Evolutionary conservation across 805 yeast species (phyloP), one percentile per base, ranked within the genome.

Genomic region (Myxozyma lipomycoides): DNA sequence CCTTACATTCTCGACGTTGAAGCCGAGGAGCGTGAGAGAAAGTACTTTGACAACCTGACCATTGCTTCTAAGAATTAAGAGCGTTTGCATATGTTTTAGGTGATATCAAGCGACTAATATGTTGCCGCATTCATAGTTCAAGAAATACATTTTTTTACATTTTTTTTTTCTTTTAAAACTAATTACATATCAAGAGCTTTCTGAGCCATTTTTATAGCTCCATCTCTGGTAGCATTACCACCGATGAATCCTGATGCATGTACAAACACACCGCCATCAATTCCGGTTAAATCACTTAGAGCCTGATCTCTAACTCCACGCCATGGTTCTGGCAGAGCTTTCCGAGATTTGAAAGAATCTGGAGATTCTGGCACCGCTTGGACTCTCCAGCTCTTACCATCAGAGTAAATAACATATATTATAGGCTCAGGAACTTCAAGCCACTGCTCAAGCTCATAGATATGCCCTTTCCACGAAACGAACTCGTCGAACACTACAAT

Each of bases 401-500:
- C 96, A 26, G 81, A 72, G 70, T 89, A 91, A 49, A 93, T 71
- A 1, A 88, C 95, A 66, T 86, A 91, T 51, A 84, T 72, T 41
- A 82, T 79, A 12, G 49, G 53, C 40, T 58, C 65, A 58, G 72
- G 73, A 30, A 60, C 43, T 2, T 37, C 39, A 21, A 78, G 75
- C 23, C 71, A 70, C 58, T 77, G 70, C 68, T 93, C 96, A 51
- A 86, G 73, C 18, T 74, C 72, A 66, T 80, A 87, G 43, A 91
- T 73, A 67, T 93, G 98, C 65, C 88, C 96, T 67, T 89, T 90
- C 98, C 98, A 93, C 42, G 96, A 95, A 46, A 87, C 85, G 66
- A 84, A 87, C 55, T 78, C 77, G n/a, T 78, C 81, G 55, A 93
- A 75, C 3, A 86, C 76, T 9, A 93, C 61, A 40, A 91, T 82